Conservation (phyloP, 2,329 filamentous ascomycete species). For the Epichloe gansuensis region DNA sequence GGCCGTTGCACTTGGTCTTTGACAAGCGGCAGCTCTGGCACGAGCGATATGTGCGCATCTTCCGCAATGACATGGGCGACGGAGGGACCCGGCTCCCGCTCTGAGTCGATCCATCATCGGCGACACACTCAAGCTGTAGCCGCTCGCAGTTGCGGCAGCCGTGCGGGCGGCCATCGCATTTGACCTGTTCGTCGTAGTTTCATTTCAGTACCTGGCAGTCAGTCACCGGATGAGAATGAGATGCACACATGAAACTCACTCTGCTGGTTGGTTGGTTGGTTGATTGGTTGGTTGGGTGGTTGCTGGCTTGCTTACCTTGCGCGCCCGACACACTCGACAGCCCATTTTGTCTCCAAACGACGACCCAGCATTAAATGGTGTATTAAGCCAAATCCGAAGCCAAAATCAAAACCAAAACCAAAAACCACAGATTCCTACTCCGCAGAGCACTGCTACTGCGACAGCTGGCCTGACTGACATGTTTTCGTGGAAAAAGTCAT, state of each 20-base stretch:
- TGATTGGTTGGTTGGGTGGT: too few relatives aligned
- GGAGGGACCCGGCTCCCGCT: conserved; percentile 15
- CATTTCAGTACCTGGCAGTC: too few relatives aligned
- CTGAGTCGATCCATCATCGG: conserved; percentile 20
- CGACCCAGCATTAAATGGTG: too few relatives aligned
- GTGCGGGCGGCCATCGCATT: conserved; percentile 29
- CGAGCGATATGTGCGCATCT: conserved; percentile 29
- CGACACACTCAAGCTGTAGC: conserved; percentile 29
- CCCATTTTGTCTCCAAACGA: conserved; percentile 18
- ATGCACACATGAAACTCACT: background rate
- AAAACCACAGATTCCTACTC: background rate
- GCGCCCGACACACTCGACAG: conserved; percentile 28
- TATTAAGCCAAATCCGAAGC: too few relatives aligned
- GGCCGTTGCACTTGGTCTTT: conserved; percentile 31
- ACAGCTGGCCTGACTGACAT: background rate
- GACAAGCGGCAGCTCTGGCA: conserved; percentile 27
- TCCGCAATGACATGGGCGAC: conserved; percentile 20
- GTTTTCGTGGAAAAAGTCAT: background rate
- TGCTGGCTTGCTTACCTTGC: conserved; percentile 20
- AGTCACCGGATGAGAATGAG: too few relatives aligned
- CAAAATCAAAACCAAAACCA: background rate
- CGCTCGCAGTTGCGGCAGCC: conserved; percentile 31
- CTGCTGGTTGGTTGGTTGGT: too few relatives aligned
- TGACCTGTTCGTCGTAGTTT: conserved; percentile 18
- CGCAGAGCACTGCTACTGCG: too few relatives aligned